Base-by-base conservation (phyloP, 2,329 filamentous ascomycete species). In the Paraphoma sp. region DNA sequence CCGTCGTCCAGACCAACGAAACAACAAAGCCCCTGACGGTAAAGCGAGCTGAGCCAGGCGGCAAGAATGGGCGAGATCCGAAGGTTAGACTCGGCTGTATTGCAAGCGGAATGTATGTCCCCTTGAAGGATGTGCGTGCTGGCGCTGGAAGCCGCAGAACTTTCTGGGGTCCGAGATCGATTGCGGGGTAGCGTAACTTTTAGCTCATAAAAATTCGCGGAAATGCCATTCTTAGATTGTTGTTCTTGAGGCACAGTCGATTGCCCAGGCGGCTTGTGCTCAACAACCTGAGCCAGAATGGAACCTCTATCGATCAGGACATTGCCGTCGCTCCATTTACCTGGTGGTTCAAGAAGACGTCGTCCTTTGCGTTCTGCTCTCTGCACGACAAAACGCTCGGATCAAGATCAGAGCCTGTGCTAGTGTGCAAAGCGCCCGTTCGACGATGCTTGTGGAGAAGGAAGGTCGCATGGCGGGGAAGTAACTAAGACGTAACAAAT, bases 401-500 rank as follows among this genome's bases (percentile, higher is more conserved):
- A 61, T 63, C 59, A 54, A 30, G 45, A 23, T 23, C 23, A 23
- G 23, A 23, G 23, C 23, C 48, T 56, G 64, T 56, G 66, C 73
- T 71, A 73, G 65, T 65, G 56, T 72, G 23, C 23, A 5, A 23
- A 70, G 72, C 60, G 69, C 64, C 71, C 69, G 67, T 53, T 60
- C 61, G 57, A 60, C 62, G 53, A 58, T 56, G 60, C 48, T 53
- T 64, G 63, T 64, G 67, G 62, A 67, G 60, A 63, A 49, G 51
- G 52, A 61, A 23, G 23, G 23, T 50, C 54, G 68, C 67, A 71
- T 67, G 63, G 67, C 71, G 72, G 70, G 72, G 70, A 73, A 72
- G 65, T 67, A 73, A 70, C 53, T 53, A 55, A 74, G 70, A 75
- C 73, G 73, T 75, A 75, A 75, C 56, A 74, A 63, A 71, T 71